phyloP scores from a whole-genome alignment of 164 flowering plant species.

The Echeveria elegans region DNA sequence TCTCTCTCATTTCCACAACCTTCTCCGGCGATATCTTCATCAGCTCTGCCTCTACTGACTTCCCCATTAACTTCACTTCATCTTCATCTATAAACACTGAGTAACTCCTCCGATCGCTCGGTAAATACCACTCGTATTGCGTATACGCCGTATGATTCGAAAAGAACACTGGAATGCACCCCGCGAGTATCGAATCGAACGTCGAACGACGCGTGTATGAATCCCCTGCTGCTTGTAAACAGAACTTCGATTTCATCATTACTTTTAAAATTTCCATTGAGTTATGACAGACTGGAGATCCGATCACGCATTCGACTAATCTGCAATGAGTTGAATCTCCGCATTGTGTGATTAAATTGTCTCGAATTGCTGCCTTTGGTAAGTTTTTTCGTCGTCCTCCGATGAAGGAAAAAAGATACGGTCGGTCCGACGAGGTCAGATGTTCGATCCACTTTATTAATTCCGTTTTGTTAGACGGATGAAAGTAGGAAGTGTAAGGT shows the following conservation, averaged over 20 bases:
- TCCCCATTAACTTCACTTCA: constrained; percentile 11
- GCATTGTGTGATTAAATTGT: constrained; percentile 44
- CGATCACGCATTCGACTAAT: constrained; percentile 23
- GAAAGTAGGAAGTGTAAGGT: constrained; percentile 63
- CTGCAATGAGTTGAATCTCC: constrained; percentile 30
- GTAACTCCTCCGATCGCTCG: constrained; percentile 24
- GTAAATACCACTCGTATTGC: constrained; percentile 54
- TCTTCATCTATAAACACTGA: constrained; percentile 38
- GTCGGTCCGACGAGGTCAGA: constrained; percentile 19
- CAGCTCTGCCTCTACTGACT: constrained; percentile 25
- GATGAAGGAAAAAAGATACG: constrained; percentile 40
- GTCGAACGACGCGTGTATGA: constrained; percentile 59
- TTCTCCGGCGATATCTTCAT: constrained; percentile 19
- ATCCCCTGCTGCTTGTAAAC: constrained; percentile 64
- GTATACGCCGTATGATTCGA: constrained; percentile 52
- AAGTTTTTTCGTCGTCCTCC: constrained; percentile 40
- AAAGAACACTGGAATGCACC: constrained; percentile 67
- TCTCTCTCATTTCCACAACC: constrained; percentile 28
- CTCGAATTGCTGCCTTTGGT: constrained; percentile 36
- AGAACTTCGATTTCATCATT: constrained; percentile 37
- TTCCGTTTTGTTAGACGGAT: constrained; percentile 29
- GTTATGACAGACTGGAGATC: constrained; percentile 29
- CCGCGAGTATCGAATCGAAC: constrained; percentile 51
- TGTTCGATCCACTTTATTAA: constrained; percentile 34
- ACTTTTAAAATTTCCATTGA: constrained; percentile 23